Conservation (phyloP, 148 eudicot genomes). For the Persicaria tinctoria region DNA sequence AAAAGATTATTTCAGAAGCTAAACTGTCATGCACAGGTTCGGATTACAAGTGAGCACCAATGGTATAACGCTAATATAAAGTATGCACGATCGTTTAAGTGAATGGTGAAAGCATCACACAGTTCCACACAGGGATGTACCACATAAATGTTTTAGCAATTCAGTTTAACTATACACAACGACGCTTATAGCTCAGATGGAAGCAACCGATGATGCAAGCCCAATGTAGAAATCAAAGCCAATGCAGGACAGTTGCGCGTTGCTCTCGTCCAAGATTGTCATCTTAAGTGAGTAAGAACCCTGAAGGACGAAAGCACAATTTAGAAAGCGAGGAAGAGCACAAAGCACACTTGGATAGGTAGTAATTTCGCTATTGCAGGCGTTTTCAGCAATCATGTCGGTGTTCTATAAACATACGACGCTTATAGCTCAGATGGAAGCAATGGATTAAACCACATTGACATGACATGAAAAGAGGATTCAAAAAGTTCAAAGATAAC, state of each 20-base stretch:
- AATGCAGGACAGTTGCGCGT: conserved; percentile 60
- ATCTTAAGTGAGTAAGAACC: conserved; percentile 68
- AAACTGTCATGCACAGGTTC: not conserved
- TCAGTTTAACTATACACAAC: not conserved
- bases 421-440: no score
- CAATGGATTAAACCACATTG: no score
- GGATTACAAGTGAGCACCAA: not conserved
- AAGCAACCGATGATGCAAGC: conserved; percentile 26
- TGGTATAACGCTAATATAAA: not conserved
- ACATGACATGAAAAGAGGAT: not conserved
- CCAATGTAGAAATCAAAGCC: conserved; percentile 65
- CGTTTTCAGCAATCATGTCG: not conserved
- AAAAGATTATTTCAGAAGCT: not conserved
- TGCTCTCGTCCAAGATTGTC: conserved; percentile 48
- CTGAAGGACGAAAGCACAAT: conserved; percentile 23
- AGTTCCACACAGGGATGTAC: not conserved
- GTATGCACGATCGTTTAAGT: not conserved
- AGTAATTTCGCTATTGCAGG: not conserved
- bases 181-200: conserved; percentile 11
- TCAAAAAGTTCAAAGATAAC: not conserved
- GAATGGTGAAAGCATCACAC: not conserved
- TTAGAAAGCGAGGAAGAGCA: not conserved
- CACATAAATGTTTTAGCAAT: not conserved
- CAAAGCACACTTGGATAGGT: not conserved
- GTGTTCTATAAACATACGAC: not conserved